Base-by-base conservation (phyloP, 2,329 filamentous ascomycete genomes). In the Daldinia eschscholtzii region DNA sequence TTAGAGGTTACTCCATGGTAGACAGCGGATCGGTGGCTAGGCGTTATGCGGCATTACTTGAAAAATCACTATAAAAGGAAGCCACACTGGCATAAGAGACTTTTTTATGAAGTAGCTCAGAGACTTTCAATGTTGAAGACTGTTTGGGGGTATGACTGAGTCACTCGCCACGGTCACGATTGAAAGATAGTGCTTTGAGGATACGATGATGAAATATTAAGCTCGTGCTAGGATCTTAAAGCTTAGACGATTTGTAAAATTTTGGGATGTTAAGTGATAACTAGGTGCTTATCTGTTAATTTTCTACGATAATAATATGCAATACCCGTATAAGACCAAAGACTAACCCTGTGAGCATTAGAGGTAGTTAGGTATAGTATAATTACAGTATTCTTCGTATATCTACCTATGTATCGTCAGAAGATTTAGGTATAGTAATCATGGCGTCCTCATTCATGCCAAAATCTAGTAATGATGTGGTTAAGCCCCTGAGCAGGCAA, bases 61-160 rank as follows among this genome's bases (percentile, higher is more conserved):
- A 52, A 18, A 52, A 52, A 52, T 52, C 18, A 52, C 46, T 33
- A 52, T 33, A 52, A 52, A 18, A 18, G 46, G 26, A 52, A 52
- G 10, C 15, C 26, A 30, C 7, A 28, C 6, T 1, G 6, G 15
- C 9, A 13, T 6, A 28, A 12, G 26, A 3, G 23, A 18, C 2
- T 9, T 48, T 1, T 1, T 9, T 48, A 4, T 1, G 30, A 50
- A 30, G 46, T 50, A 50, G 26, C 6, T 30, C 9, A 44, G n/a
- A 6, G 20, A 10, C 46, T 50, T n/a, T 50, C 1, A 50, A 50
- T 50, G 26, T 18, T 3, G 6, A 30, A n/a, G 7, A 18, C 2
- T 5, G 23, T 50, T 3, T 50, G 5, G 30, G 9, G 9, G 1
- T 9, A 33, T 33, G 30, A 33, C 30, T 33, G 30, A 33, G 6